Evolutionary conservation across 805 yeast species (phyloP), one percentile per base, ranked within the genome.

Genomic region (Candida anglica): DNA sequence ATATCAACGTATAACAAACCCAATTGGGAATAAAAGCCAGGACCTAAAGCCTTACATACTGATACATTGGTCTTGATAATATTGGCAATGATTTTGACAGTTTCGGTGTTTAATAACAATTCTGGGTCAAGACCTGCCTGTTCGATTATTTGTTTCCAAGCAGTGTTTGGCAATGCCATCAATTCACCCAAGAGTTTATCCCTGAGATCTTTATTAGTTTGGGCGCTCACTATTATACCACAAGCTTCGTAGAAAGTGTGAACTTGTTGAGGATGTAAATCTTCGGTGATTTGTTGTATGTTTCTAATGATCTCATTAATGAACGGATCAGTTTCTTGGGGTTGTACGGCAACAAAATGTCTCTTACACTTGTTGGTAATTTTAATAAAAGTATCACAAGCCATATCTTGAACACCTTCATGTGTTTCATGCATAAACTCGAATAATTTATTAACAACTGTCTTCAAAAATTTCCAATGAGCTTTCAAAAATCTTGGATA

Each of bases 391-490:
- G 99, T 93, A 61, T 93, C 99, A 70, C 98, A 93, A 6, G 99
- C 98, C 98, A 93, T 93, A 62, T 93, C 98, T 66, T 93, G 98
- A 41, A 93, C 98, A 68, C 98, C 98, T 62, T 91, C 99, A 62
- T 93, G 99, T n/a, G 97, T 88, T 71, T 93, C 99, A 67, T 93
- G 98, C 99, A 93, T 93, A 54, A 93, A 93, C 60, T 93, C 98
- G 60, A 93, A 93, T 50, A 93, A 73, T 61, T 93, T 93, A 63
- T 86, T 82, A 40, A 93, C 91, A 28, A 93, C 99, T 0, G 98
- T 93, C 60, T 89, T 91, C 57, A 93, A 67, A 51, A 93, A 93
- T 59, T 86, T 88, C 98, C 98, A 93, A 58, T 93, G 98, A 6
- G 98, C 98, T 51, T 89, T 89, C 56, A 93, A 71, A 54, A 93